These are phyloP conservation scores for Neurospora sp. DNA, from an alignment of 495 filamentous ascomycete genomes.

Conservation along the genomic window DNA sequence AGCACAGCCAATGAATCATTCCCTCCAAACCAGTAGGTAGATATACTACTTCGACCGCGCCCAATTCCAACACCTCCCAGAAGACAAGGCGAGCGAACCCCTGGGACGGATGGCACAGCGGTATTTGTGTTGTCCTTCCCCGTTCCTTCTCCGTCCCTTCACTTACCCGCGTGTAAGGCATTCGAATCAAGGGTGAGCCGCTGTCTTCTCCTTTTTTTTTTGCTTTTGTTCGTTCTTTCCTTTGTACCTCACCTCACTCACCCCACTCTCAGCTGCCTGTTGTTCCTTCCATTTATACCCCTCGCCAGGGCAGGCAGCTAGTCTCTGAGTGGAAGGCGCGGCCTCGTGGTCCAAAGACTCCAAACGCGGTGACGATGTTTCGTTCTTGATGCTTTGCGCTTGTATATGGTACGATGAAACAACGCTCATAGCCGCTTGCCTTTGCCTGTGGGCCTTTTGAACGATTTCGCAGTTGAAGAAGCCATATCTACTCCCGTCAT, in stretches of 20 bases:
- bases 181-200: background rate
- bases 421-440: no score
- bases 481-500: no score
- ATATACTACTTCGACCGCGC: background rate
- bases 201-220: background rate
- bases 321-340: background rate
- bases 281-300: background rate
- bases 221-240: background rate
- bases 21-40: background rate
- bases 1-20: background rate
- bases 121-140: background rate
- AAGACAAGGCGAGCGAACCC: background rate
- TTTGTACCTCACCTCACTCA: background rate
- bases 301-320: background rate
- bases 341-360: background rate
- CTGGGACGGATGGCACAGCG: background rate
- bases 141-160: background rate
- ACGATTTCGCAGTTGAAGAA: no score
- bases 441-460: no score
- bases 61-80: background rate
- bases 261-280: background rate
- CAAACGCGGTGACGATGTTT: background rate
- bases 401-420: no score
- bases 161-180: background rate
- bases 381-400: background rate